Base-by-base conservation (phyloP, 176 grass and related monocot species). In the Luzula sylvatica region DNA sequence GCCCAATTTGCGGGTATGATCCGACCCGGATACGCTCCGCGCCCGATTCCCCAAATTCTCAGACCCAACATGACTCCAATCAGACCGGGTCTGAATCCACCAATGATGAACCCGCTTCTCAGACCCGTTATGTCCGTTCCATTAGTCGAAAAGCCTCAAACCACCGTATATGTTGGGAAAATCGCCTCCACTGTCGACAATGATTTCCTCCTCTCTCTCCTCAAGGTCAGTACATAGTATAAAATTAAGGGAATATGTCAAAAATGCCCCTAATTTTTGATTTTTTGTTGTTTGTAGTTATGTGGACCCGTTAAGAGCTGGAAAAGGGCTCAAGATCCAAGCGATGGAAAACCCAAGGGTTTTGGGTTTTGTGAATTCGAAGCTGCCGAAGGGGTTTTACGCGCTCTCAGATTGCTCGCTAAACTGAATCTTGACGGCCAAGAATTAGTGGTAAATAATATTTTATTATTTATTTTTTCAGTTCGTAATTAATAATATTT, bases 351-450 rank as follows among this genome's bases (percentile, higher is more conserved):
- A 47, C 93, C 78, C 54, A 85, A 87, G 70, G 72, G 78, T 20
- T 98, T 98, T 83, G 93, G 81, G 7, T 98, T 90, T 87, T 98
- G 86, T 53, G 93, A 92, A 75, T 98, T 98, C 65, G 93, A 92
- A 82, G 72, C 78, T 77, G 86, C 93, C 46, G 93, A 98, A 74
- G 86, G 93, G 45, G 75, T 98, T 52, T 78, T 92, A 68, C 55
- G 93, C 50, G 86, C 93, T 24, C 72, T 87, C 15, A 74, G 93
- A 25, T 78, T 98, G 60, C 86, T 98, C 19, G 79, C 74, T 42
- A 98, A 87, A 80, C 57, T 98, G 72, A 92, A 69, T 72, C 69
- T 98, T 62, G 86, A 98, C 75, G 81, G 93, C 0, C 93, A 87
- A 68, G 93, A 92, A 77, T 58, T 98, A 23, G 78, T 98, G 86